phyloP scores from a whole-genome alignment of 1,284 basidiomycete species.

The Ganoderma resinaceum region DNA sequence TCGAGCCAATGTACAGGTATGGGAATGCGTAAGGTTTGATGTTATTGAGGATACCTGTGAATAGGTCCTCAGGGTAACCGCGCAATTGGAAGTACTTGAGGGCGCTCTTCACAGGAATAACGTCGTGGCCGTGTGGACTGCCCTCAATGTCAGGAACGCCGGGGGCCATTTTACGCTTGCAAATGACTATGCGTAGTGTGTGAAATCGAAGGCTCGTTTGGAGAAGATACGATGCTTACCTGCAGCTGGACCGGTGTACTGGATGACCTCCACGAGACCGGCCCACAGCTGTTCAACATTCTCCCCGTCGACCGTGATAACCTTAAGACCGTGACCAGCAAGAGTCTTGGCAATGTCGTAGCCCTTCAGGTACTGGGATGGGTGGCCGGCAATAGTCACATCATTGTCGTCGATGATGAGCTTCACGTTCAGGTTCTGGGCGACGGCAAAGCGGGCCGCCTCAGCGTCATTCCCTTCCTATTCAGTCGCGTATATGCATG shows the following conservation, averaged over 20 bases:
- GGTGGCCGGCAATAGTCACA: slow-evolving; percentile 87
- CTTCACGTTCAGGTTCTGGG: slow-evolving; percentile 82
- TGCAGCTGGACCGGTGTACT: slow-evolving; percentile 77
- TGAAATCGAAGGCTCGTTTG: slow-evolving; percentile 7
- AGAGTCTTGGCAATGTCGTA: slow-evolving; percentile 77
- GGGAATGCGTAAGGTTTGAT: slow-evolving; percentile 68
- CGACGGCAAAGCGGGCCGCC: slow-evolving; percentile 85
- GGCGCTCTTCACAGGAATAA: slow-evolving; percentile 79
- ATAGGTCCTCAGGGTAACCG: slow-evolving; percentile 61
- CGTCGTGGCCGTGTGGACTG: slow-evolving; percentile 81
- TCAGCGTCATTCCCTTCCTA: slow-evolving; percentile 91
- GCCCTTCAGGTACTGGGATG: slow-evolving; percentile 83
- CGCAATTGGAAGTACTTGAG: slow-evolving; percentile 73
- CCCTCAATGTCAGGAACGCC: slow-evolving; percentile 83
- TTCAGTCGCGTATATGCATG: slow-evolving; percentile 5
- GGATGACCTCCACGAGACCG: slow-evolving; percentile 62
- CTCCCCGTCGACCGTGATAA: slow-evolving; percentile 76
- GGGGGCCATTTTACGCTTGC: slow-evolving; percentile 82
- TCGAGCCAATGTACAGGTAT: slow-evolving; percentile 71
- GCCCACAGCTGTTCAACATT: slow-evolving; percentile 80
- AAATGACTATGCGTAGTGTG: slow-evolving; percentile 54
- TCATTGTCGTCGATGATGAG: slow-evolving; percentile 88
- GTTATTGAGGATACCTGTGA: slow-evolving; percentile 62
- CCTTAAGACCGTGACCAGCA: slow-evolving; percentile 81
- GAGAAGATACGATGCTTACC: slow-evolving; percentile 45